Conservation (phyloP, 208 protist species). For the Tritrichomonas musculus region DNA sequence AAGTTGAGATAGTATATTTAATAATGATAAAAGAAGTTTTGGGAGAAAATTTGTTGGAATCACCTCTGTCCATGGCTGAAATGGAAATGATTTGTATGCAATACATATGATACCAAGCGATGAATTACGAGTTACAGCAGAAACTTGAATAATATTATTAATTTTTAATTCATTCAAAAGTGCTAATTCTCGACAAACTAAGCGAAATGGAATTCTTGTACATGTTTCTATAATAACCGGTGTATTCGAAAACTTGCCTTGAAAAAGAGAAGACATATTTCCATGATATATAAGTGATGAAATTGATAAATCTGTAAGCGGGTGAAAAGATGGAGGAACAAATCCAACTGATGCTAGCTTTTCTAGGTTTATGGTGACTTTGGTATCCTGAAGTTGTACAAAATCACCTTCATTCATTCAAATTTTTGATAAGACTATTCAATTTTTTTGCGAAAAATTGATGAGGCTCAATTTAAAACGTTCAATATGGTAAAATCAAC, state of each 20-base stretch:
- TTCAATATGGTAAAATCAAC: no score
- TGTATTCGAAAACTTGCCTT: background rate
- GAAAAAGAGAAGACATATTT: background rate
- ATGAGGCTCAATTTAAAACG: no score
- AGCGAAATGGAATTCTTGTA: background rate
- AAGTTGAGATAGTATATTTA: background rate
- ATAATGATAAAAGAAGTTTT: background rate
- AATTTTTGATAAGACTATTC: no score
- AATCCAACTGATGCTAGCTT: background rate
- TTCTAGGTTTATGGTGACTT: background rate
- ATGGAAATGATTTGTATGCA: background rate
- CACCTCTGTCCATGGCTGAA: background rate
- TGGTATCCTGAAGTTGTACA: no score
- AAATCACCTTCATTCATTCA: no score
- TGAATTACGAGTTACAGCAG: background rate
- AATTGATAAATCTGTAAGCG: background rate
- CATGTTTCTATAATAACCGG: background rate
- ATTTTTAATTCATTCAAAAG: slow-evolving; percentile 14
- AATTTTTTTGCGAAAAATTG: no score
- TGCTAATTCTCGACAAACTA: background rate
- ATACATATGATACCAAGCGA: background rate
- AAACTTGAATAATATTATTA: background rate
- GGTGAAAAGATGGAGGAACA: background rate
- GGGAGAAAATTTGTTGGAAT: background rate
- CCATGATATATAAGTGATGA: background rate